Evolutionary conservation across 176 grass and related monocot genomes (phyloP), one percentile per base, ranked within the genome.

Genomic region (Stipa capillata): DNA sequence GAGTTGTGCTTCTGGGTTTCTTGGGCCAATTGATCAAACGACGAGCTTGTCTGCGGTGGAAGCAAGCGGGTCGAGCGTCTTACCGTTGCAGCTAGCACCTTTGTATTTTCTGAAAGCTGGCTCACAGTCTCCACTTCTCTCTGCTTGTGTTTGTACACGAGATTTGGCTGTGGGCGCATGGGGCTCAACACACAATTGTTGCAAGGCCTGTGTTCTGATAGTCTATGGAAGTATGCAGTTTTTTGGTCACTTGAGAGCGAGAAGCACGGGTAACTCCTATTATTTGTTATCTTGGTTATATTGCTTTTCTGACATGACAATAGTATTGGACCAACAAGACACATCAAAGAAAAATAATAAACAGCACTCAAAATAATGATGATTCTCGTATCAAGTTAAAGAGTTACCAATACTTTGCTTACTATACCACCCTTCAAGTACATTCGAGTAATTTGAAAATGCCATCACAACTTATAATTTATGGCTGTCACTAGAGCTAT

Each of bases 151-250:
- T 85, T 68, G 60, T 76, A 71, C 66, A 77, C 59, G 16, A 67
- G 60, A 35, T 45, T 83, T 67, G 54, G 47, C 24, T 39, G n/a
- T 33, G 39, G 16, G 20, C 5, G 37, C 32, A 67, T 74, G 73
- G 55, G 54, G 35, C 56, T 77, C 48, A 33, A 28, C 39, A 56
- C 54, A 71, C 41, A 81, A 15, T 49, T 88, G 17, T 66, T 97
- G 56, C 74, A 62, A 78, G 78, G 54, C 52, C 72, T 97, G 65
- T 97, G 93, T 86, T 84, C 74, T 77, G 82, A 90, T 47, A 64
- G 78, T 44, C 42, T 43, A 39, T 96, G 93, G 93, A 83, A 74
- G 76, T 96, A 90, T 81, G 93, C 78, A n/a, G 57, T 86, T 16
- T 85, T 92, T 53, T 96, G 93, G 93, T 88, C 76, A 77, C 60